These are phyloP conservation scores for Hepatocystis sp. DNA, from an alignment of 169 alveolate genomes.

Conservation along the genomic window DNA sequence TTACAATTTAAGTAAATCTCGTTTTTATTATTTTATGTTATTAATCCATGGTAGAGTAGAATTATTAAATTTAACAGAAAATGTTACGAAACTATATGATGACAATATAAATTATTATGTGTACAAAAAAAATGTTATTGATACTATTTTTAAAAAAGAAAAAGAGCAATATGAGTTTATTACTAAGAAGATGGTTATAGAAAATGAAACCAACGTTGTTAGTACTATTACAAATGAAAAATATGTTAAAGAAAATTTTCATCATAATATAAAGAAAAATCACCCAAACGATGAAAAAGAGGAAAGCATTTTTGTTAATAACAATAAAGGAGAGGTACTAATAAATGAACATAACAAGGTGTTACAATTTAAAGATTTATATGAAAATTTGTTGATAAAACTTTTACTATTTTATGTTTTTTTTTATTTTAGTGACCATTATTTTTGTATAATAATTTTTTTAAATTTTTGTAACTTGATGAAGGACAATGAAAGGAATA, in stretches of 20 bases:
- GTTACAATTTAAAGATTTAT: conserved; percentile 63
- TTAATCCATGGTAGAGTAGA: conserved; percentile 47
- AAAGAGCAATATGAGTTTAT: conserved; percentile 56
- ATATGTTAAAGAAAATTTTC: conserved; percentile 1
- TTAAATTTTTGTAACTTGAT: conserved; percentile 35
- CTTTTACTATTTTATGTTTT: conserved; percentile 66
- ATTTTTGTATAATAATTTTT: conserved; percentile 55
- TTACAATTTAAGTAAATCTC: conserved; percentile 62
- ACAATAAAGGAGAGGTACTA: conserved; percentile 3
- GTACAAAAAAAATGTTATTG: conserved; percentile 19
- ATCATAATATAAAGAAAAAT: conserved; percentile 17
- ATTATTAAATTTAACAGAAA: conserved; percentile 10
- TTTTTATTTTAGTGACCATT: conserved; percentile 63
- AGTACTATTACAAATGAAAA: not conserved
- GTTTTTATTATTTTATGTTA: conserved; percentile 62
- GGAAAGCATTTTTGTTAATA: conserved; percentile 2
- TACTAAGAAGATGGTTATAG: conserved; percentile 19
- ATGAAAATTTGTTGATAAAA: conserved; percentile 26
- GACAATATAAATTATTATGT: conserved; percentile 29
- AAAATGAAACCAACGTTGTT: conserved; percentile 10
- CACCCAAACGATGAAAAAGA: conserved; percentile 18
- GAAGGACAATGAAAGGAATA: conserved; percentile 26
- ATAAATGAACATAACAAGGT: not conserved
- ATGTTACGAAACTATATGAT: conserved; percentile 41
- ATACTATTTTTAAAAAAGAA: conserved; percentile 64